phyloP scores from a whole-genome alignment of 805 yeast species.

The Saccharomycopsis javanensis region DNA sequence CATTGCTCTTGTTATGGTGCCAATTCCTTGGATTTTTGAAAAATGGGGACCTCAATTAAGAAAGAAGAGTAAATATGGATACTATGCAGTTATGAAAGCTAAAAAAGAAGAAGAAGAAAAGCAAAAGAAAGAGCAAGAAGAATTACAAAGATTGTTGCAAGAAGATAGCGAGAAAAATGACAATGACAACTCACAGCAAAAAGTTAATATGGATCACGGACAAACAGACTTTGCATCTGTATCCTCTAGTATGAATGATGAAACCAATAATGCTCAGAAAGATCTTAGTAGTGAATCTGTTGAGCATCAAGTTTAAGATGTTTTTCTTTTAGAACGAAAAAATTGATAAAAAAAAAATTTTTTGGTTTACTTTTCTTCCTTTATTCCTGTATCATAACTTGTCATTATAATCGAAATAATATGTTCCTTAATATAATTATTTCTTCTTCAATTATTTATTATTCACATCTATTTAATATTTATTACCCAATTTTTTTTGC shows the following conservation, averaged over 20 bases:
- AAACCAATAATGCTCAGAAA: background rate
- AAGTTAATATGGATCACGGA: background rate
- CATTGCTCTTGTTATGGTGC: conserved; percentile 58
- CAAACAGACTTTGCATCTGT: background rate
- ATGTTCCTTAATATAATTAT: too few species aligned
- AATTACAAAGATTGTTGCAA: conserved; percentile 2
- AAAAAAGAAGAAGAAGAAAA: conserved; percentile 5
- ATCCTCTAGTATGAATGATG: background rate
- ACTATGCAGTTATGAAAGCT: conserved; percentile 10
- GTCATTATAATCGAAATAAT: too few species aligned
- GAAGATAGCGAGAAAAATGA: background rate
- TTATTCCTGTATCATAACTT: too few species aligned
- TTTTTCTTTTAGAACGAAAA: background rate
- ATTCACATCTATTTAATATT: too few species aligned
- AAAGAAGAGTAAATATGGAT: conserved; percentile 48
- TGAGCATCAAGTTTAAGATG: background rate
- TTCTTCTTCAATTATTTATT: too few species aligned
- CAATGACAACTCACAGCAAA: background rate
- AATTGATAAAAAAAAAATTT: too few species aligned
- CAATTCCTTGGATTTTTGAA: conserved; percentile 65
- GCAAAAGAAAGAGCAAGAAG: conserved; percentile 6
- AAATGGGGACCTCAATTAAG: conserved; percentile 51
- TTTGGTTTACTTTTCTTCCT: too few species aligned
- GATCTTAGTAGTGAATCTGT: background rate
- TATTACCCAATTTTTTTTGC: too few species aligned